These are phyloP conservation scores for Mrakia hoshinonis DNA, from an alignment of 768 basidiomycete genomes.

Conservation along the genomic window DNA sequence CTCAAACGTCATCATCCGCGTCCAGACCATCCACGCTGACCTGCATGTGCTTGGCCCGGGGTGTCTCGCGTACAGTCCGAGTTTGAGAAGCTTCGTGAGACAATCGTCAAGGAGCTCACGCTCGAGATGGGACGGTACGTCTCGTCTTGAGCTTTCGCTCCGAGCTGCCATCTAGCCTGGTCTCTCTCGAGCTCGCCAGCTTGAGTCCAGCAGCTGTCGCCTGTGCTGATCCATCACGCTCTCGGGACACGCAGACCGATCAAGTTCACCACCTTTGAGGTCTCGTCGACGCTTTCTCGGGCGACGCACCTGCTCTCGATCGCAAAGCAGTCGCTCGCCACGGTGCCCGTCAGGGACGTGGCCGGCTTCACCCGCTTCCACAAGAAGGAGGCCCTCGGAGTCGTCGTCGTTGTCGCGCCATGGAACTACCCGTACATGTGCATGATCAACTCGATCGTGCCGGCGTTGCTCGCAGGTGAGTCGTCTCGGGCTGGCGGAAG, in stretches of 20 bases:
- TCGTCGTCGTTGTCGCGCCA: constrained; percentile 77
- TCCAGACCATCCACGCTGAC: neutral
- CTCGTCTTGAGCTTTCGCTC: neutral
- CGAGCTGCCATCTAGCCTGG: neutral
- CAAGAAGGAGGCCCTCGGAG: constrained; percentile 71
- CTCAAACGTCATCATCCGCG: neutral
- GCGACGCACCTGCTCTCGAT: constrained; percentile 78
- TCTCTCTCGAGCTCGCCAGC: neutral
- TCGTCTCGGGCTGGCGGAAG: neutral
- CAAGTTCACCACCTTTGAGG: constrained; percentile 66
- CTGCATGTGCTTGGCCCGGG: too few species aligned
- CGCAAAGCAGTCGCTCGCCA: constrained; percentile 62
- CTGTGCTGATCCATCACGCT: neutral
- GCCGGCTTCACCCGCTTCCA: constrained; percentile 71
- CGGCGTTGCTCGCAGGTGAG: constrained; percentile 63
- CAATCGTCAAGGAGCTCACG: constrained; percentile 67
- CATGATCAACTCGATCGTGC: constrained; percentile 83
- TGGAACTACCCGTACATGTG: constrained; percentile 93
- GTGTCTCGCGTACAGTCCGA: constrained; percentile 42
- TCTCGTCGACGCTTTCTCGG: constrained; percentile 70
- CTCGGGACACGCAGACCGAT: constrained; percentile 53
- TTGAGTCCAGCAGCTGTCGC: neutral
- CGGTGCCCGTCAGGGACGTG: constrained; percentile 62
- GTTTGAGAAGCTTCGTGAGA: constrained; percentile 50
- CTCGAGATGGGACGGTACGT: constrained; percentile 84